Base-by-base conservation (phyloP, 1,139 yeast species). In the Scheffersomyces segobiensis region DNA sequence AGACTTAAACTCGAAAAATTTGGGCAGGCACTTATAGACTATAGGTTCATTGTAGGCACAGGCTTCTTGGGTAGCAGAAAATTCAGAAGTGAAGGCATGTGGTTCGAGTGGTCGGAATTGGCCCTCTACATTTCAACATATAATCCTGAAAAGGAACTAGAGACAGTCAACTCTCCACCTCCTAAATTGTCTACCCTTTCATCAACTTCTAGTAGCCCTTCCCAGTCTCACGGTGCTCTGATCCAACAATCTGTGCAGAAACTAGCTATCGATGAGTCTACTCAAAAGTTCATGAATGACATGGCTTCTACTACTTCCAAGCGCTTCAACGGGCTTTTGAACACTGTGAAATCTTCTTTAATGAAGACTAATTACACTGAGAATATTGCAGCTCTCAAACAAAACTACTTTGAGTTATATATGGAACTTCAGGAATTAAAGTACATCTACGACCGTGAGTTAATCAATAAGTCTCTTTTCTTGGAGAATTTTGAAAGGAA, bases 51-150 rank as follows among this genome's bases (percentile, higher is more conserved):
- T 20, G 65, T 69, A 0, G 75, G 77, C 1, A 72, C 79, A 1
- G 76, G 78, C 19, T 67, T 79, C 56, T 68, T 76, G 50, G 71
- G 73, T 24, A 66, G 72, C 2, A 72, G 67, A 57, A 78, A 74
- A 62, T 81, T 81, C 64, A 76, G 69, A 56, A 77, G 81, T 61
- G 83, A 79, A 60, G 78, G 77, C 1, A 73, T 78, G 77, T 80
- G 83, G 83, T 78, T 79, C 59, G 84, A 80, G 62, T 80, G 84
- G 84, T 68, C 82, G 2, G 81, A 77, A 18, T 62, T 73, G 52
- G 78, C 81, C 7, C 49, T 65, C 3, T 67, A 58, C 48, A 65
- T 70, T 4, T 66, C 74, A 7, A 64, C 64, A 18, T 68, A 60
- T 55, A 56, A 60, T 17, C 49, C 55, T 46, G 42, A 50, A 14